Evolutionary conservation across 2,329 filamentous ascomycete genomes (phyloP).

Genomic region (Aspergillus amoenus): DNA sequence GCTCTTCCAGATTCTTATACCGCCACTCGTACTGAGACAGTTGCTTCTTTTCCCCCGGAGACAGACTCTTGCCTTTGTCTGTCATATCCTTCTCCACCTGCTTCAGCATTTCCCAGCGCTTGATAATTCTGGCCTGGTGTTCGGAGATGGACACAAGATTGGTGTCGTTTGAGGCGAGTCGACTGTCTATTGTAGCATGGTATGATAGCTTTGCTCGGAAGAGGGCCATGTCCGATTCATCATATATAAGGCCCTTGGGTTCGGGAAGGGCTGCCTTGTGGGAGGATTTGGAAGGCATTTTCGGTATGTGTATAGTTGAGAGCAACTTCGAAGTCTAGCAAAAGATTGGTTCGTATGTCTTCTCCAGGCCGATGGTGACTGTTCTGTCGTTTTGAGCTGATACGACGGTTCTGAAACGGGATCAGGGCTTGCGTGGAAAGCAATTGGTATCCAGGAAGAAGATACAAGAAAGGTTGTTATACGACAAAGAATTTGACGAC

Average conservation of each 20-base stretch:
- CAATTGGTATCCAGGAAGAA: background rate
- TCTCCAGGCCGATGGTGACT: background rate
- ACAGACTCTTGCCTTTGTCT: constrained; percentile 32
- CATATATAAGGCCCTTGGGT: constrained; percentile 34
- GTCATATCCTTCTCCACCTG: constrained; percentile 33
- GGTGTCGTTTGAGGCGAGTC: constrained; percentile 31
- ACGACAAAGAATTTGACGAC: background rate
- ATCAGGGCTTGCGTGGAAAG: background rate
- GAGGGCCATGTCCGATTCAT: constrained; percentile 39
- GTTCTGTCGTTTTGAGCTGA: background rate
- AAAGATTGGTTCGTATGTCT: background rate
- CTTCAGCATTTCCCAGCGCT: constrained; percentile 37
- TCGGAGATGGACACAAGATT: constrained; percentile 36
- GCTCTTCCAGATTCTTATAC: constrained; percentile 33
- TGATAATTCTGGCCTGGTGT: constrained; percentile 34
- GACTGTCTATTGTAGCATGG: constrained; percentile 35
- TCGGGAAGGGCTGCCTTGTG: constrained; percentile 29
- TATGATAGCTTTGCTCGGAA: constrained; percentile 38
- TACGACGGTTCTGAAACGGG: background rate
- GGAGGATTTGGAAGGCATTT: constrained; percentile 26
- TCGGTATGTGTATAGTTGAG: background rate
- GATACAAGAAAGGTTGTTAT: background rate
- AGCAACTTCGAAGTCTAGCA: background rate
- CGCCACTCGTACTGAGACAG: constrained; percentile 37
- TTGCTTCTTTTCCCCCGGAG: constrained; percentile 31